Base-by-base conservation (phyloP, 352 stramenopile species). In the Pythium chondricola region DNA sequence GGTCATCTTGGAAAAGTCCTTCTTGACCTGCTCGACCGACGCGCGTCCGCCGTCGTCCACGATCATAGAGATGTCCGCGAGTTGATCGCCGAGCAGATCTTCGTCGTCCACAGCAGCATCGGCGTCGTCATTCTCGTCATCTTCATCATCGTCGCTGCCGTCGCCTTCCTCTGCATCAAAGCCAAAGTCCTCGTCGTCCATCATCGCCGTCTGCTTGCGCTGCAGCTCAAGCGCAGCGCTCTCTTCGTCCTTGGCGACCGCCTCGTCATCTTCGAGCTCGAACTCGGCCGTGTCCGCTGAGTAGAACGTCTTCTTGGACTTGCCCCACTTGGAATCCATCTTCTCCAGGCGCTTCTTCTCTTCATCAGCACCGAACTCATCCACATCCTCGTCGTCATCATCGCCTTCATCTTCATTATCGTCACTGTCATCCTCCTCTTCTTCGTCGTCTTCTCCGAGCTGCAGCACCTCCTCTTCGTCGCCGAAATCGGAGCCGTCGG, bases 151-250 rank as follows among this genome's bases (percentile, higher is more conserved):
- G 4, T 73, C 65, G 11, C 74, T 74, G 4, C 39, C 53, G 7
- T 24, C 36, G 6, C 52, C 51, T 0, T 51, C 61, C 11, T 30
- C 51, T 2, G 59, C 52, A 8, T 60, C 69, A 41, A 94, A 72
- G n/a, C 69, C 83, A 63, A 92, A 92, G 55, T 94, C 83, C 44
- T 90, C 81, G 43, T 89, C 76, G 61, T 89, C 83, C 76, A 94
- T 85, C 71, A 91, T 77, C 17, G 77, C 69, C 6, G 74, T 74
- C 67, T 94, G 80, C 45, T 92, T 90, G 44, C 71, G 75, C 61
- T 94, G 83, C 40, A 94, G 47, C 50, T 94, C 83, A 4, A 94
- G 49, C 33, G 83, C 83, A 13, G 80, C 83, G 43, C 85, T 76
- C 42, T 94, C 83, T 67, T 94, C 83, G 33, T 94, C 83, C 38